Percentiles rank a stretch among this genome's conserved stretches.
These are phyloP conservation scores for Lavandula angustifolia DNA, from an alignment of 257 asterid species.

Conservation along the genomic window DNA sequence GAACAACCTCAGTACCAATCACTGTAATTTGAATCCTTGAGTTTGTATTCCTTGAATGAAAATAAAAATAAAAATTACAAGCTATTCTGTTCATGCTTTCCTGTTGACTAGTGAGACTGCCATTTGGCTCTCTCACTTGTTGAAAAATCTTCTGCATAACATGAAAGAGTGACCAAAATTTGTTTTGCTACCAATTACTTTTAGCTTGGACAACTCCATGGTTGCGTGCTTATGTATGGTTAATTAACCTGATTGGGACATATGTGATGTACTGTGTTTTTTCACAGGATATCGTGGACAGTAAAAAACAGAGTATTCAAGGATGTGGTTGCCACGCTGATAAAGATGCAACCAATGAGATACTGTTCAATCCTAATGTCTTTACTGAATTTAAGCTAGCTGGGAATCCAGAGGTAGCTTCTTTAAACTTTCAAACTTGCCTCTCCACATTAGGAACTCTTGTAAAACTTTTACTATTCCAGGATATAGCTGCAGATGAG, in stretches of 20 bases:
- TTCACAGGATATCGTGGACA: conserved; percentile 39
- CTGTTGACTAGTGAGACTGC: neutral
- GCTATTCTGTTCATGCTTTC: neutral
- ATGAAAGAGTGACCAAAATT: neutral
- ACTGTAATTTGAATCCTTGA: neutral
- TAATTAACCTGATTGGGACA: neutral
- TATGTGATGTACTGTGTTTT: conserved; percentile 12
- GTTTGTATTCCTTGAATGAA: neutral
- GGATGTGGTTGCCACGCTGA: conserved; percentile 42
- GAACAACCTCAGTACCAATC: neutral
- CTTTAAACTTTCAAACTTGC: conserved; percentile 16
- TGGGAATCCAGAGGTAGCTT: conserved; percentile 71
- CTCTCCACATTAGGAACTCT: conserved; percentile 19
- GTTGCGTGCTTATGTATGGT: conserved; percentile 9
- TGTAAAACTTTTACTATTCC: conserved; percentile 32
- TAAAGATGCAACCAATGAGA: conserved; percentile 47
- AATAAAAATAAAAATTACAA: neutral
- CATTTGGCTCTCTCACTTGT: neutral
- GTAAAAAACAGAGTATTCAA: conserved; percentile 37
- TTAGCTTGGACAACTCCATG: neutral
- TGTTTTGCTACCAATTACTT: neutral
- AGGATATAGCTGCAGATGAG: conserved; percentile 85
- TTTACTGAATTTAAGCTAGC: conserved; percentile 84
- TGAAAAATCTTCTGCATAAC: neutral
- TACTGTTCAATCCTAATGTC: conserved; percentile 84